A percentile compares a stretch with the other conserved stretches of the same genome.
Evolutionary conservation across 2,329 filamentous ascomycete species (phyloP).

Genomic region (Paraconiothyrium sp.): DNA sequence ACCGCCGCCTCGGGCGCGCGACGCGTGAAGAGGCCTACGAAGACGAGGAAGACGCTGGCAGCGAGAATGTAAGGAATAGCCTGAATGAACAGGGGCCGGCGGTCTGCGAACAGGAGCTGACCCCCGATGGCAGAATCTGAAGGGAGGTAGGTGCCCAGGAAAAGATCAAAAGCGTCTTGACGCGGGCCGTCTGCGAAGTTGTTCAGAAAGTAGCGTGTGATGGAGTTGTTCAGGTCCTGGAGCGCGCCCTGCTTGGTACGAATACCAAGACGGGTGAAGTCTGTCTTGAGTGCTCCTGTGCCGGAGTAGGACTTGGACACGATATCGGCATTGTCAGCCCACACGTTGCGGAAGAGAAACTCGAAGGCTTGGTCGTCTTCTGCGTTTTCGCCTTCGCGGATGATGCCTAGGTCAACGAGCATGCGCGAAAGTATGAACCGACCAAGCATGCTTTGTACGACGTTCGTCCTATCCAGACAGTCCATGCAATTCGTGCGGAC

Average conservation of each 20-base stretch:
- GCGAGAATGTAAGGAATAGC: constrained; percentile 91
- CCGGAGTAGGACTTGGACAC: constrained; percentile 94
- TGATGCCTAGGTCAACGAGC: constrained; percentile 82
- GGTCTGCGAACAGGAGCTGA: constrained; percentile 81
- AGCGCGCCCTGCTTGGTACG: constrained; percentile 85
- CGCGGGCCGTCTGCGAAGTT: constrained; percentile 94
- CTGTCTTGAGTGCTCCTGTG: constrained; percentile 96
- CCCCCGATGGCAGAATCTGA: constrained; percentile 75
- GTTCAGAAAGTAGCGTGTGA: constrained; percentile 90
- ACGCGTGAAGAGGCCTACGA: constrained; percentile 77
- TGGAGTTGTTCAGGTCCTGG: constrained; percentile 86
- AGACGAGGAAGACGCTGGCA: constrained; percentile 83
- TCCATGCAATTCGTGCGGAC: constrained; percentile 99
- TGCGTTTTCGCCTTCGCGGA: constrained; percentile 79
- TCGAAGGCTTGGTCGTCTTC: constrained; percentile 85
- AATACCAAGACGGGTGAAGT: constrained; percentile 92
- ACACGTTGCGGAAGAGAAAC: constrained; percentile 92
- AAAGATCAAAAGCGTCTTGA: constrained; percentile 95
- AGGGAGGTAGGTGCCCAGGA: constrained; percentile 86
- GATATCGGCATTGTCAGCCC: constrained; percentile 98
- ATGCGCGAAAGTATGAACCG: constrained; percentile 89
- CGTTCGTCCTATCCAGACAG: constrained; percentile 96
- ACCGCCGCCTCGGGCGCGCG: constrained; percentile 76
- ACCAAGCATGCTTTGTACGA: constrained; percentile 96
- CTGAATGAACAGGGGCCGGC: constrained; percentile 86